phyloP scores from a whole-genome alignment of 352 stramenopile genomes.

The Phytophthora agathidicida region DNA sequence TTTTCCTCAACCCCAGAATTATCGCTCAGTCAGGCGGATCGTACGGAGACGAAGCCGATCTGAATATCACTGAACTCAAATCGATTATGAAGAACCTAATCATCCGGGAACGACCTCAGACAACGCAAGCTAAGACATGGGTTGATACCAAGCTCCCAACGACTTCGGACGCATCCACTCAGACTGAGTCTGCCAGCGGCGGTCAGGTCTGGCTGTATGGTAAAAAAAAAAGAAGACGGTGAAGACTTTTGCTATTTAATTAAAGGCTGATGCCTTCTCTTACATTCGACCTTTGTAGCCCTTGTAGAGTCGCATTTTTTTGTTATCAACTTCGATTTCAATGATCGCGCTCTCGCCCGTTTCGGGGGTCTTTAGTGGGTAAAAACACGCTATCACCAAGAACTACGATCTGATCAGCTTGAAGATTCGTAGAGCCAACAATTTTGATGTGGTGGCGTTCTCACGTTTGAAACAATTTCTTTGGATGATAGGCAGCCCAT shows the following conservation, averaged over 20 bases:
- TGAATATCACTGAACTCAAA: slow-evolving; percentile 9
- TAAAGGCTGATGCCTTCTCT: background rate
- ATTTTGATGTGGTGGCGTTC: slow-evolving; percentile 2
- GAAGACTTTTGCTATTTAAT: slow-evolving; percentile 3
- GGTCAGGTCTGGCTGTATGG: background rate
- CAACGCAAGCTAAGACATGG: background rate
- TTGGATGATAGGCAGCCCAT: background rate
- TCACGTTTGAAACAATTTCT: background rate
- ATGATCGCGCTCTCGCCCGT: background rate
- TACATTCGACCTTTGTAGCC: background rate
- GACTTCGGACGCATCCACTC: background rate
- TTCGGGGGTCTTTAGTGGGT: background rate
- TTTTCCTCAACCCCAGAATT: background rate
- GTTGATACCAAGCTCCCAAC: background rate
- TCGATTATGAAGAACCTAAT: slow-evolving; percentile 12
- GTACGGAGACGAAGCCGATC: too few species aligned
- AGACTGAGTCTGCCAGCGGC: background rate
- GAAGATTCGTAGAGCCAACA: background rate
- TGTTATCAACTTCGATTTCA: background rate
- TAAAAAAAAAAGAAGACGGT: slow-evolving; percentile 2
- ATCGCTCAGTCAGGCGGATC: background rate
- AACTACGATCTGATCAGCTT: background rate
- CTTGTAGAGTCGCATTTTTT: background rate
- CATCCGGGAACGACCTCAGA: background rate
- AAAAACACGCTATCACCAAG: slow-evolving; percentile 4